phyloP scores from a whole-genome alignment of 208 protist species.

The Leishmania tarentolae region DNA sequence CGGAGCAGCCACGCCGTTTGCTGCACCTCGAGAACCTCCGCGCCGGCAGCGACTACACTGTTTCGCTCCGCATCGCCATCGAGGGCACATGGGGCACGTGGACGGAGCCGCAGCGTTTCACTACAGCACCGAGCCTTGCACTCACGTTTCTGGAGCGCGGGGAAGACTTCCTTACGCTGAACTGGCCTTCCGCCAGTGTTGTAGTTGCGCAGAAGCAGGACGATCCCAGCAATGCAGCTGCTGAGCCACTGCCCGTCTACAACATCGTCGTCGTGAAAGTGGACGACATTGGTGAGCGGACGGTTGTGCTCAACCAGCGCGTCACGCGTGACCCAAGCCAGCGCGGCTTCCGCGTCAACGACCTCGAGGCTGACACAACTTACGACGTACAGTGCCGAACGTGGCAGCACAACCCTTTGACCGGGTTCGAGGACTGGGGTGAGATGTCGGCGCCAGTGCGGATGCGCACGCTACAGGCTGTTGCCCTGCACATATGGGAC shows the following conservation, averaged over 20 bases:
- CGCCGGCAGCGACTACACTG: slow-evolving; percentile 65
- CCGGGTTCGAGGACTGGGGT: slow-evolving; percentile 81
- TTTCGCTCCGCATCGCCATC: slow-evolving; percentile 73
- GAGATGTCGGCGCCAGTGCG: slow-evolving; percentile 71
- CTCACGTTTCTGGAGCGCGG: slow-evolving; percentile 80
- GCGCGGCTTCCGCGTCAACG: slow-evolving; percentile 70
- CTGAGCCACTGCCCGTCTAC: slow-evolving; percentile 18
- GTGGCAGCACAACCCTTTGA: slow-evolving; percentile 77
- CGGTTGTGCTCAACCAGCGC: slow-evolving; percentile 58
- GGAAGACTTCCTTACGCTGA: slow-evolving; percentile 87
- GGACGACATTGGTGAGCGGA: slow-evolving; percentile 34
- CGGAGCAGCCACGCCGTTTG: slow-evolving; percentile 22
- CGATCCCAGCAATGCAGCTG: background rate
- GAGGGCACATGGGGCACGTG: slow-evolving; percentile 85
- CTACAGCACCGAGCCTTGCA: slow-evolving; percentile 41
- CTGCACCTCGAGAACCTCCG: slow-evolving; percentile 72
- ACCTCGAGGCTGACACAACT: slow-evolving; percentile 64
- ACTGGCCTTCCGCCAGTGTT: slow-evolving; percentile 42
- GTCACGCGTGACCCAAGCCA: slow-evolving; percentile 39
- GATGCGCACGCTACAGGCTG: slow-evolving; percentile 69
- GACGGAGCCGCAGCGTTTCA: slow-evolving; percentile 72
- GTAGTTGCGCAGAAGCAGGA: background rate
- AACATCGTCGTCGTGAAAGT: slow-evolving; percentile 64
- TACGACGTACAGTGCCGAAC: slow-evolving; percentile 81
- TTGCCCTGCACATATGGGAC: slow-evolving; percentile 80